These are phyloP conservation scores for Mortierella sp. DNA, from an alignment of 371 early-diverging fungal species.

Conservation along the genomic window DNA sequence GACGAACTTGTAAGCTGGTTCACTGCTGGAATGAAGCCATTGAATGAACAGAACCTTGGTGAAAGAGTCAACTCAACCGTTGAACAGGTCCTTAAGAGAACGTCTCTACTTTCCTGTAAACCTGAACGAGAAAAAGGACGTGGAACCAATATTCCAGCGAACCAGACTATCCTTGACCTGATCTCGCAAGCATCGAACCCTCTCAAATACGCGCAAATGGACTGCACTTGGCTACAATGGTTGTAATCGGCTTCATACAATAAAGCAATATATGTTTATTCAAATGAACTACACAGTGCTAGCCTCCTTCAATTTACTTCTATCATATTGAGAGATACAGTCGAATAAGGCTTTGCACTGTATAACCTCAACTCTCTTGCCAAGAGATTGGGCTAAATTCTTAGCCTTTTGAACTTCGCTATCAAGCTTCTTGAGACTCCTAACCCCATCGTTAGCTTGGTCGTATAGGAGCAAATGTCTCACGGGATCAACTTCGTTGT, in stretches of 20 bases:
- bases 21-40: constrained; percentile 65
- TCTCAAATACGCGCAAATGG: constrained; percentile 93
- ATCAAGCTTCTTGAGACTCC: constrained; percentile 22
- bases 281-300: not conserved
- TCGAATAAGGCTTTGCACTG: constrained; percentile 30
- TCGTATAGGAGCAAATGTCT: constrained; percentile 37
- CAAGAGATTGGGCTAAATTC: constrained; percentile 8
- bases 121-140: constrained; percentile 79
- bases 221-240: constrained; percentile 89
- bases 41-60: constrained; percentile 74
- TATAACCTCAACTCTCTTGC: constrained; percentile 19
- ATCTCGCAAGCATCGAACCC: constrained; percentile 93
- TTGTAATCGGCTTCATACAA: constrained; percentile 55
- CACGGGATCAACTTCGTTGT: not conserved
- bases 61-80: constrained; percentile 77
- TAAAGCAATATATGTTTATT: not conserved
- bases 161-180: constrained; percentile 87
- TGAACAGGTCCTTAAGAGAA: constrained; percentile 77
- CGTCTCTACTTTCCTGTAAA: constrained; percentile 80
- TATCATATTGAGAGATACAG: constrained; percentile 37
- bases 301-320: constrained; percentile 15
- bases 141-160: constrained; percentile 68
- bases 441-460: constrained; percentile 26
- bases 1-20: constrained; percentile 92
- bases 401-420: constrained; percentile 13